Conservation (phyloP, 2,329 filamentous ascomycete genomes). For the Phialophora macrospora region DNA sequence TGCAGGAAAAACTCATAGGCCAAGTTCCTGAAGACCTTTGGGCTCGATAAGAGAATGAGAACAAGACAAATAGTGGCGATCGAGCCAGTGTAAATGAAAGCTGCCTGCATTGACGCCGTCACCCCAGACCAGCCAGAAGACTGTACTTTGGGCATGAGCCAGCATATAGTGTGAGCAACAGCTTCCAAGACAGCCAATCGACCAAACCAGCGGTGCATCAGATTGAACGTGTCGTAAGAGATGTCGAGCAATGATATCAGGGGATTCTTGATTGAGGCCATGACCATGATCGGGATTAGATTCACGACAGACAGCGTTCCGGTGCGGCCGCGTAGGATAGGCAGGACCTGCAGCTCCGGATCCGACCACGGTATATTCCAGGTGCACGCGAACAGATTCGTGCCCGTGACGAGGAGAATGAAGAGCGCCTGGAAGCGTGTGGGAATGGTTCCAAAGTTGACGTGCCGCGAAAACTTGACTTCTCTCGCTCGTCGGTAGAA, state of each 20-base stretch:
- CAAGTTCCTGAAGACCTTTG: conserved; percentile 83
- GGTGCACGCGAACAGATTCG: conserved; percentile 58
- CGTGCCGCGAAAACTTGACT: conserved; percentile 49
- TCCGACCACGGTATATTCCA: conserved; percentile 50
- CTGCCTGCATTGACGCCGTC: conserved; percentile 40
- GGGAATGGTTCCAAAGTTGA: conserved; percentile 54
- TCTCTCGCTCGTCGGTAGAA: conserved; percentile 52
- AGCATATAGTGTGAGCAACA: conserved; percentile 72
- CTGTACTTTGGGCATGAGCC: conserved; percentile 71
- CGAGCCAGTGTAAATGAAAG: conserved; percentile 50
- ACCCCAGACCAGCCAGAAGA: conserved; percentile 47
- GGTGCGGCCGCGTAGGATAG: conserved; percentile 51
- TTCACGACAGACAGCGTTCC: conserved; percentile 52
- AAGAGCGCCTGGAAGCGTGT: conserved; percentile 54
- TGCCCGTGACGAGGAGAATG: conserved; percentile 48
- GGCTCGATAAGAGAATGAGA: conserved; percentile 70
- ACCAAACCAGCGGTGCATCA: conserved; percentile 80
- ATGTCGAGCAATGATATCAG: conserved; percentile 50
- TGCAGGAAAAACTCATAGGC: conserved; percentile 98
- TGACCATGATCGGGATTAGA: conserved; percentile 50
- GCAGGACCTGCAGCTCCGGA: conserved; percentile 43
- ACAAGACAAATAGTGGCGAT: conserved; percentile 61
- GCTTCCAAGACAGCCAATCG: conserved; percentile 71
- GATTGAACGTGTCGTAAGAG: conserved; percentile 52
- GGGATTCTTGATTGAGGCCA: conserved; percentile 52